Conservation (phyloP, 768 basidiomycete genomes). For the Mycena indigotica region DNA sequence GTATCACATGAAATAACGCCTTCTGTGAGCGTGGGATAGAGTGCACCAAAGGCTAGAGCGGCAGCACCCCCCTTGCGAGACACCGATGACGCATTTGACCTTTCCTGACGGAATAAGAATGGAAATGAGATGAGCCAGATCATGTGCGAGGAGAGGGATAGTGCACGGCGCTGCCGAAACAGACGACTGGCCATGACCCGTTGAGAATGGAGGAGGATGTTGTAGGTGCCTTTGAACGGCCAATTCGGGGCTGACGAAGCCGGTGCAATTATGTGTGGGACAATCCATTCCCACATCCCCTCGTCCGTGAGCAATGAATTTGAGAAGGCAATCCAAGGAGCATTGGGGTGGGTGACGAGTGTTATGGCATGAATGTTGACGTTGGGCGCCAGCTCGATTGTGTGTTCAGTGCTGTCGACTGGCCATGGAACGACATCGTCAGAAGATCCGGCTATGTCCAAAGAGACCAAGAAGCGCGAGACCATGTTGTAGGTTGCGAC, state of each 20-base stretch:
- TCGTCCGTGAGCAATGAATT: conserved; percentile 53
- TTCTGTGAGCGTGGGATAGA: conserved; percentile 37
- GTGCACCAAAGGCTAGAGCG: conserved; percentile 47
- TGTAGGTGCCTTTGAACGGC: conserved; percentile 35
- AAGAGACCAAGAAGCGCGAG: conserved; percentile 61
- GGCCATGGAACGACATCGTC: conserved; percentile 53
- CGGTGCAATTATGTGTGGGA: conserved; percentile 43
- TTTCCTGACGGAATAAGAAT: conserved; percentile 34
- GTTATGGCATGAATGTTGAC: conserved; percentile 47
- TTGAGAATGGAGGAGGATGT: conserved; percentile 53
- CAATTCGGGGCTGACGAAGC: conserved; percentile 7
- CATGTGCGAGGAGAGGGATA: conserved; percentile 48
- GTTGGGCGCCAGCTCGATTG: conserved; percentile 38
- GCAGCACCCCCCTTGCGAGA: conserved; percentile 57
- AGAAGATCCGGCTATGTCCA: conserved; percentile 59
- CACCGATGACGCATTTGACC: conserved; percentile 51
- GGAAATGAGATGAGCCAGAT: conserved; percentile 43
- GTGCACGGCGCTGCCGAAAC: conserved; percentile 35
- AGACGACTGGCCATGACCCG: conserved; percentile 54
- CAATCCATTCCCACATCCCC: conserved; percentile 49
- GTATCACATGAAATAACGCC: conserved; percentile 55
- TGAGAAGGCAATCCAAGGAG: conserved; percentile 53
- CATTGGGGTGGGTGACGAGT: conserved; percentile 38
- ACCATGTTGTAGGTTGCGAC: conserved; percentile 70
- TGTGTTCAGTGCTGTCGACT: conserved; percentile 47